phyloP scores from a whole-genome alignment of 768 basidiomycete species.

The Aureoboletus auriporus region DNA sequence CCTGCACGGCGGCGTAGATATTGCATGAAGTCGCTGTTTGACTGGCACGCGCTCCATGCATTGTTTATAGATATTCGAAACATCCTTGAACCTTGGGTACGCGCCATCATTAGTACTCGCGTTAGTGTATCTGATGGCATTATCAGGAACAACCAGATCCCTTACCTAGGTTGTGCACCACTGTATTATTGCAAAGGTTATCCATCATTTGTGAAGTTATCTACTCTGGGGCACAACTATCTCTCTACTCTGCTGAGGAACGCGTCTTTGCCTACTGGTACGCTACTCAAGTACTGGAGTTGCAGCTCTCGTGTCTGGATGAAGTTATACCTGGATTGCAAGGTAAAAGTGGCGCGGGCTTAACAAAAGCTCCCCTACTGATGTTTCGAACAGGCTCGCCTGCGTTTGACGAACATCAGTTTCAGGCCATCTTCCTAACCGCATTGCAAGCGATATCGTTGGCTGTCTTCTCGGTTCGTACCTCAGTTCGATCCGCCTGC shows the following conservation, averaged over 20 bases:
- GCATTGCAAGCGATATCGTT: conserved; percentile 54
- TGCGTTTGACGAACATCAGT: conserved; percentile 43
- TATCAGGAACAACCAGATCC: conserved; percentile 28
- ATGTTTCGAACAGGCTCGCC: conserved; percentile 12
- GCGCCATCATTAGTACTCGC: not conserved
- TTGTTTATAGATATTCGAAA: conserved; percentile 27
- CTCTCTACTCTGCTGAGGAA: conserved; percentile 67
- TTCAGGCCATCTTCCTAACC: conserved; percentile 48
- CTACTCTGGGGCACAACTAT: conserved; percentile 72
- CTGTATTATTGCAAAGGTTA: conserved; percentile 56
- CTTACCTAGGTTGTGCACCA: conserved; percentile 16
- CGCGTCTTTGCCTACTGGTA: conserved; percentile 78
- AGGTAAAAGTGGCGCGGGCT: conserved; percentile 30
- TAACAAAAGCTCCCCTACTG: not conserved
- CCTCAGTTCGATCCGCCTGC: not conserved
- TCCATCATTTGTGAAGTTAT: conserved; percentile 62
- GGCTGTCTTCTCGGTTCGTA: conserved; percentile 51
- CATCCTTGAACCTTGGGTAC: conserved; percentile 17
- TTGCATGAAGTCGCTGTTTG: conserved; percentile 57
- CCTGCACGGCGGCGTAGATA: conserved; percentile 62
- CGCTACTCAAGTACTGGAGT: conserved; percentile 49
- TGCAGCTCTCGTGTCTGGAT: conserved; percentile 53
- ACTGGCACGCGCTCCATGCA: conserved; percentile 67
- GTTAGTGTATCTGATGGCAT: conserved; percentile 4
- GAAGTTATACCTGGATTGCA: conserved; percentile 37